A percentile compares a stretch with the other conserved stretches of the same genome.
phyloP scores from a whole-genome alignment of 805 yeast species.

The Wickerhamomyces hampshirensis region DNA sequence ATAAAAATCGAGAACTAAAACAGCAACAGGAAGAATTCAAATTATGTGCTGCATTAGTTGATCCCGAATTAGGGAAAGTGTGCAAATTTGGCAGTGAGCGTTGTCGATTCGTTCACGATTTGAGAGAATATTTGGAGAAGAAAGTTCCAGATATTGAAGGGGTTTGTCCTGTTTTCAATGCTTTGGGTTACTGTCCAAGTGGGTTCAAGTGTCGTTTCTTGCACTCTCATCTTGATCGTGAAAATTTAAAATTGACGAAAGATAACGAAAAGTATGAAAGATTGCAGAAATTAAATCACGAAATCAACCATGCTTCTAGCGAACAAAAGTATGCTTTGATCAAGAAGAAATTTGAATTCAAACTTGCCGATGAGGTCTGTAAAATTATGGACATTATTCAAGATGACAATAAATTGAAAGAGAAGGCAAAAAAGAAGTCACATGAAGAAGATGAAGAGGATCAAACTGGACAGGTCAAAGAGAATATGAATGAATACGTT shows the following conservation, averaged over 20 bases:
- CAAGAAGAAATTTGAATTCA: conserved; percentile 56
- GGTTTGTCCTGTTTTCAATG: conserved; percentile 75
- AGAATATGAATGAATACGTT: conserved; percentile 45
- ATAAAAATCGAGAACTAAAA: conserved; percentile 71
- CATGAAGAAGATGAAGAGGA: conserved; percentile 4
- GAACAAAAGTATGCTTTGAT: conserved; percentile 32
- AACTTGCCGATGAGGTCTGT: conserved; percentile 50
- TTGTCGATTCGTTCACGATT: conserved; percentile 78
- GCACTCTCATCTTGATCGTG: conserved; percentile 56
- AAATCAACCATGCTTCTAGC: conserved; percentile 56
- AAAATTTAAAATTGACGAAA: conserved; percentile 35
- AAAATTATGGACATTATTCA: conserved; percentile 60
- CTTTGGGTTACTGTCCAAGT: conserved; percentile 85
- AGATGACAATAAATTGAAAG: conserved; percentile 33
- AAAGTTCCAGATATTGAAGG: conserved; percentile 76
- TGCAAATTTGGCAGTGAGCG: conserved; percentile 65
- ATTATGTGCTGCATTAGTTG: conserved; percentile 60
- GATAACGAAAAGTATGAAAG: conserved; percentile 38
- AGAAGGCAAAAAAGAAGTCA: conserved; percentile 28
- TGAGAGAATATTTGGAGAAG: conserved; percentile 52
- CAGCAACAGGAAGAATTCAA: conserved; percentile 61
- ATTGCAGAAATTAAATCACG: conserved; percentile 38
- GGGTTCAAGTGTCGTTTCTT: conserved; percentile 94
- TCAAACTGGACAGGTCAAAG: conserved; percentile 26
- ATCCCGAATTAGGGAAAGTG: conserved; percentile 40